These are phyloP conservation scores for Psophocarpus tetragonolobus DNA, from an alignment of 306 rosid genomes.

Conservation along the genomic window DNA sequence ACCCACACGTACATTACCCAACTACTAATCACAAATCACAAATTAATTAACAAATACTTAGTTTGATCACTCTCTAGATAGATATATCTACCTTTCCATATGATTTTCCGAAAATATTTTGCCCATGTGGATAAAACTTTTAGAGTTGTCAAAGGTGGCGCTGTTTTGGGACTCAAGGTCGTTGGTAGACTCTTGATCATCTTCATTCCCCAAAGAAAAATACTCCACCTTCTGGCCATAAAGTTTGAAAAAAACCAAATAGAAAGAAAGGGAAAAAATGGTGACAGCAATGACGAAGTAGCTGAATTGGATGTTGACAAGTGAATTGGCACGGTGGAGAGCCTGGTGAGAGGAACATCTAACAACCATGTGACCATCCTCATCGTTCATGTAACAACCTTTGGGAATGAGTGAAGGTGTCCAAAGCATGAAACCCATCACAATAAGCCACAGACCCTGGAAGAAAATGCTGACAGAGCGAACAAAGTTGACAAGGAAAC, in stretches of 20 bases:
- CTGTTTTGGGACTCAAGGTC: slow-evolving; percentile 58
- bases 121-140: slow-evolving; percentile 48
- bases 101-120: slow-evolving; percentile 30
- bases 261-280: slow-evolving; percentile 40
- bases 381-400: slow-evolving; percentile 59
- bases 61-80: not conserved
- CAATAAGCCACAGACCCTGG: slow-evolving; percentile 66
- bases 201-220: slow-evolving; percentile 43
- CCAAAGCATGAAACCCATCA: slow-evolving; percentile 74
- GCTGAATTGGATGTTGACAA: slow-evolving; percentile 63
- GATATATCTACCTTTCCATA: slow-evolving; percentile 45
- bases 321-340: slow-evolving; percentile 57
- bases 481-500: slow-evolving; percentile 60
- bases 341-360: slow-evolving; percentile 49
- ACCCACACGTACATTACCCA: not conserved
- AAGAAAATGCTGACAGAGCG: slow-evolving; percentile 55
- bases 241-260: slow-evolving; percentile 46
- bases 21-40: not conserved
- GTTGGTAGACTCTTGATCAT: slow-evolving; percentile 33
- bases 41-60: not conserved
- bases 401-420: slow-evolving; percentile 56
- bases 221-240: slow-evolving; percentile 48
- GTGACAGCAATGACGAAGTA: slow-evolving; percentile 54
- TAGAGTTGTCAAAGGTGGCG: not conserved
- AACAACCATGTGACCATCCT: slow-evolving; percentile 63